Conservation (phyloP, 768 basidiomycete genomes). For the Trametes cingulata region DNA sequence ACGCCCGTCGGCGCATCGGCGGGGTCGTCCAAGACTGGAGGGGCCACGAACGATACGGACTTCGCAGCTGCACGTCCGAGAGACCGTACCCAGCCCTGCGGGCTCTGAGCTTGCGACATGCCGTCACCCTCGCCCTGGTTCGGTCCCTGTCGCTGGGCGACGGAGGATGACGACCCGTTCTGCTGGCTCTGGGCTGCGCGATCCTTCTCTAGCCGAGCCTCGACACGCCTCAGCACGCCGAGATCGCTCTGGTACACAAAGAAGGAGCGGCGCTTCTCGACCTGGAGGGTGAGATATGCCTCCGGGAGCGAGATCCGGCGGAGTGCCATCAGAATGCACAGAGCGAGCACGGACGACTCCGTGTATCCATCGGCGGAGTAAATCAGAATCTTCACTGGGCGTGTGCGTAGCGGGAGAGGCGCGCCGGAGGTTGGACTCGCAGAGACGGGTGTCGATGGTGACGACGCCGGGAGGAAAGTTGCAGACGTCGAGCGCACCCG, state of each 20-base stretch:
- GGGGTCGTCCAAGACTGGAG: constrained; percentile 2
- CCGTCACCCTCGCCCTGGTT: neutral
- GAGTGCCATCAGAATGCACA: constrained; percentile 83
- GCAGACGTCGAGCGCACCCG: constrained; percentile 31
- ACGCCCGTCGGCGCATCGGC: neutral
- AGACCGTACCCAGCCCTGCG: constrained; percentile 12
- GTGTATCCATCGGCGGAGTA: constrained; percentile 92
- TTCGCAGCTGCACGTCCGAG: constrained; percentile 14
- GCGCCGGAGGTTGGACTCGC: constrained; percentile 8
- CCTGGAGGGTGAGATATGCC: constrained; percentile 91
- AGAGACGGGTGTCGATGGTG: constrained; percentile 31
- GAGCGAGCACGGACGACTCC: constrained; percentile 85
- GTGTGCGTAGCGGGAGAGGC: constrained; percentile 40
- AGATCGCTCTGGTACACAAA: constrained; percentile 90
- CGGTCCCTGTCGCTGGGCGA: neutral
- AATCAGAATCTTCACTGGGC: constrained; percentile 72
- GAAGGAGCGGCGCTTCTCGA: constrained; percentile 76
- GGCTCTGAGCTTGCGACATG: neutral
- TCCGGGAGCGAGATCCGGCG: constrained; percentile 72
- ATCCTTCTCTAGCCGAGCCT: constrained; percentile 46
- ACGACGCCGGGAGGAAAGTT: constrained; percentile 25
- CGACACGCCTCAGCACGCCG: constrained; percentile 68
- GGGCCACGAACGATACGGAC: constrained; percentile 24
- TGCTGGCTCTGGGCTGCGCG: constrained; percentile 18
- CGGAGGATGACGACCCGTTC: neutral